These are phyloP conservation scores for Termitomyces sp. DNA, from an alignment of 768 basidiomycete genomes.

Conservation along the genomic window DNA sequence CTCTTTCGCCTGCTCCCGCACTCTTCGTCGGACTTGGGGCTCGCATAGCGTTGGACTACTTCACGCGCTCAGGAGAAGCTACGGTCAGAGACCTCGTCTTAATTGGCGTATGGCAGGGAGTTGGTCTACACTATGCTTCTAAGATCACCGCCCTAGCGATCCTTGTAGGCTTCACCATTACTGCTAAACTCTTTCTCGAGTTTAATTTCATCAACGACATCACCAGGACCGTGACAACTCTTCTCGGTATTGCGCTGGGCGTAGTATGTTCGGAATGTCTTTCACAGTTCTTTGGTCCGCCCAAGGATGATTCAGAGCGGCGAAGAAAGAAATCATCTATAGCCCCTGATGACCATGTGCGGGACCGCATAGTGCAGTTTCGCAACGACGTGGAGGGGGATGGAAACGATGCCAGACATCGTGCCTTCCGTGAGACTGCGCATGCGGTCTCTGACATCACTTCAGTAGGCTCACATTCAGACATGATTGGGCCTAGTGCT, in stretches of 20 bases:
- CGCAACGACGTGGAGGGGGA: conserved; percentile 35
- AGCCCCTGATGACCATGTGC: conserved; percentile 15
- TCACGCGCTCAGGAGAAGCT: conserved; percentile 41
- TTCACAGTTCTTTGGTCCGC: conserved; percentile 57
- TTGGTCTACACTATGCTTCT: conserved; percentile 64
- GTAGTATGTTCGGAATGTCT: conserved; percentile 68
- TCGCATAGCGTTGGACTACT: conserved; percentile 61
- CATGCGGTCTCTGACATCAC: conserved; percentile 50
- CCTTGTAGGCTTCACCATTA: conserved; percentile 52
- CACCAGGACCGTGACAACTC: conserved; percentile 49
- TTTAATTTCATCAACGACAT: conserved; percentile 51
- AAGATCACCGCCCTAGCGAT: conserved; percentile 50
- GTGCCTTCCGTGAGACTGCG: conserved; percentile 17
- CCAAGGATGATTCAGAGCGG: conserved; percentile 26
- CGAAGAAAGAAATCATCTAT: conserved; percentile 26
- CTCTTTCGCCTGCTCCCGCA: conserved; percentile 52
- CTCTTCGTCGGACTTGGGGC: conserved; percentile 72
- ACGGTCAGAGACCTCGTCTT: conserved; percentile 59
- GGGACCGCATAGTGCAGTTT: conserved; percentile 44
- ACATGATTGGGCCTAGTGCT: conserved; percentile 52
- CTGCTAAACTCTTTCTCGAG: conserved; percentile 60
- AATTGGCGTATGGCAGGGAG: conserved; percentile 70
- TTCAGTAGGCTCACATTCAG: conserved; percentile 68
- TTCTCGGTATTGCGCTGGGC: conserved; percentile 66
- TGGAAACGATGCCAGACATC: conserved; percentile 24